Base-by-base conservation (phyloP, 1,284 basidiomycete species). In the Takashimella koratensis region DNA sequence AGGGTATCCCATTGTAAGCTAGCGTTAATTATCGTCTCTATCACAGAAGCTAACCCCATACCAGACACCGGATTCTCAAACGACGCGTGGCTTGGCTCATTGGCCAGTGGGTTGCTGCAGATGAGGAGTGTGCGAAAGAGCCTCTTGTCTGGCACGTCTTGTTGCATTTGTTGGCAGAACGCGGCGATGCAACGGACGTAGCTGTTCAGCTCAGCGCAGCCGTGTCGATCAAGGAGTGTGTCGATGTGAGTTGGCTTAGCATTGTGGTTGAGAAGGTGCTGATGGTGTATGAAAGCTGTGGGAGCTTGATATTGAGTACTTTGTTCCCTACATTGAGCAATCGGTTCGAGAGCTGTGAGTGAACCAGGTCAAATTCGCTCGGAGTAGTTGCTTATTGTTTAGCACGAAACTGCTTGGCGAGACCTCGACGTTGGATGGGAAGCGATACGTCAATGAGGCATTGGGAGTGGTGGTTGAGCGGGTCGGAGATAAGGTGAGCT, bases 81-180 rank as follows among this genome's bases (percentile, higher is more conserved):
- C 83, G 90, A 20, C 83, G 91, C 42, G 87, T 94, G 57, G 90
- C 90, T 0, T 93, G 90, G 90, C 75, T 93, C 5, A 82, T 95
- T 43, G 90, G 90, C 12, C 87, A 86, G 79, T 90, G 88, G 85
- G 81, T 89, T 22, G 78, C 81, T 3, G 68, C 73, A 0, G 73
- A 77, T 4, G 85, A 88, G 51, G 80, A 82, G 57, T 84, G 83
- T 56, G 77, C 85, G 2, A 84, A 84, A 57, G 82, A 86, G 4
- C 64, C 81, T 3, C 76, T 81, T 47, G 78, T 90, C 10, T 95
- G 90, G 90, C 82, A 90, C 62, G 81, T 90, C 25, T 78, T 95
- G 0, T 78, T 87, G 4, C 83, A 88, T 64, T 80, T 94, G 16
- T 70, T 94, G 42, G 78, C 81, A 47, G 84, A 89, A 62, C 82